A percentile compares a stretch with the other conserved stretches of the same genome.
Conservation (phyloP, 2,329 filamentous ascomycete genomes). For the Pseudonectria buxi region DNA sequence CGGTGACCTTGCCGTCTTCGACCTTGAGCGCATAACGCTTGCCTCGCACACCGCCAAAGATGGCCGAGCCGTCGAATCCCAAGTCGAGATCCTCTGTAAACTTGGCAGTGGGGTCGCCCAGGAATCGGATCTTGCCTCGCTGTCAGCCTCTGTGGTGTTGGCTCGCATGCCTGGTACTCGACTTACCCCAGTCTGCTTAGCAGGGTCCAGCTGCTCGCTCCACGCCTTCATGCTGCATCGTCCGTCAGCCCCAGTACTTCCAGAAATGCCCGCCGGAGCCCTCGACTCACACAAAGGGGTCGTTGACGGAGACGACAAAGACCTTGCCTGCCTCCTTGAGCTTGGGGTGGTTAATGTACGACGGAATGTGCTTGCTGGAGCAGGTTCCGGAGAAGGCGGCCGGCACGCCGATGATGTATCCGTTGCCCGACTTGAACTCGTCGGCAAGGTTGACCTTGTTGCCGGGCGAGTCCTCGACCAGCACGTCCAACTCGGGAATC, state of each 20-base stretch:
- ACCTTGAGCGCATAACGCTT: conserved; percentile 84
- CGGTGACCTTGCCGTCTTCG: conserved; percentile 78
- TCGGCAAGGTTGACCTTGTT: conserved; percentile 84
- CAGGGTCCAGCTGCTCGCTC: conserved; percentile 69
- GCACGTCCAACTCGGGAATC: conserved; percentile 68
- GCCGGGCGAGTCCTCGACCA: conserved; percentile 80
- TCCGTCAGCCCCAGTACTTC: conserved; percentile 4
- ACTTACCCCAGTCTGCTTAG: conserved; percentile 67
- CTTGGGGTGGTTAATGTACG: conserved; percentile 74
- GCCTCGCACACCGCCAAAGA: conserved; percentile 76
- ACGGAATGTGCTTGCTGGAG: conserved; percentile 67
- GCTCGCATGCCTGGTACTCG: not conserved
- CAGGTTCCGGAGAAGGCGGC: conserved; percentile 62
- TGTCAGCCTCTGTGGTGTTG: conserved; percentile 1
- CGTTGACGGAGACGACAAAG: conserved; percentile 89
- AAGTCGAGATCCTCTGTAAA: conserved; percentile 83
- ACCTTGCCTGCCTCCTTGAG: conserved; percentile 76
- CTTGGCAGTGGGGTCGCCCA: conserved; percentile 70
- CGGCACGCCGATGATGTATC: conserved; percentile 78
- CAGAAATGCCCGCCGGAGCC: not conserved
- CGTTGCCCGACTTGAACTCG: conserved; percentile 65
- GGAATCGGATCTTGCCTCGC: conserved; percentile 68
- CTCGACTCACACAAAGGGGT: conserved; percentile 85
- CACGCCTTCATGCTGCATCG: conserved; percentile 76
- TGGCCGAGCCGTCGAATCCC: conserved; percentile 63